Base-by-base conservation (phyloP, 176 grass and related monocot genomes). In the Eragrostis curvula region DNA sequence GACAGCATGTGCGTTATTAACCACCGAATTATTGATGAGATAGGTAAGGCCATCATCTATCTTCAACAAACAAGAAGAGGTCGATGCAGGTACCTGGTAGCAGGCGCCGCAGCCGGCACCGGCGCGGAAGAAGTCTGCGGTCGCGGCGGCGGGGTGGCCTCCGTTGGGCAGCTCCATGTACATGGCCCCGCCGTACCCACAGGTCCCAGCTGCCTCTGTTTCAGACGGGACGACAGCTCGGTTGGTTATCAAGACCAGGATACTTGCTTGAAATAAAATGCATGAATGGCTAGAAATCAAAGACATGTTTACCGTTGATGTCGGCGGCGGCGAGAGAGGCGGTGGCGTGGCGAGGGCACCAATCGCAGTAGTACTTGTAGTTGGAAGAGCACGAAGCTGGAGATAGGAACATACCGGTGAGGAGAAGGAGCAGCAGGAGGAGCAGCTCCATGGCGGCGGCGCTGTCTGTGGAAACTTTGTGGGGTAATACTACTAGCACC, bases 71-170 rank as follows among this genome's bases (percentile, higher is more conserved):
- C 12, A 9, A 60, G 57, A 60, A 10, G 10, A n/a, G 57, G 2
- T n/a, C n/a, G n/a, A n/a, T n/a, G n/a, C 15, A 6, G 1, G 3
- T 28, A 90, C 91, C 91, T 93, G 83, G 45, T 88, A 96, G 83
- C 94, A 96, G 23, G 52, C 63, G 14, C 86, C 88, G 32, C 88
- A 91, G 14, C 79, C 85, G 21, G 46, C 65, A 1, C 93, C 87
- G 3, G 12, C 27, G 72, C 73, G 75, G 68, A 92, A 82, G n/a
- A 92, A 48, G 0, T 72, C 60, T 1, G 59, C 10, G 41, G 24
- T 86, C 4, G 75, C 88, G 12, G 86, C 86, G 2, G 86, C 86
- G 44, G 73, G 47, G 56, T 77, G 75, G 0, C 66, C 81, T 14
- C 57, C 64, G 23, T 65, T 43, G 6, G 18, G 52, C 30, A 91